phyloP scores from a whole-genome alignment of 1,284 basidiomycete species.

The Austroboletus niveus region DNA sequence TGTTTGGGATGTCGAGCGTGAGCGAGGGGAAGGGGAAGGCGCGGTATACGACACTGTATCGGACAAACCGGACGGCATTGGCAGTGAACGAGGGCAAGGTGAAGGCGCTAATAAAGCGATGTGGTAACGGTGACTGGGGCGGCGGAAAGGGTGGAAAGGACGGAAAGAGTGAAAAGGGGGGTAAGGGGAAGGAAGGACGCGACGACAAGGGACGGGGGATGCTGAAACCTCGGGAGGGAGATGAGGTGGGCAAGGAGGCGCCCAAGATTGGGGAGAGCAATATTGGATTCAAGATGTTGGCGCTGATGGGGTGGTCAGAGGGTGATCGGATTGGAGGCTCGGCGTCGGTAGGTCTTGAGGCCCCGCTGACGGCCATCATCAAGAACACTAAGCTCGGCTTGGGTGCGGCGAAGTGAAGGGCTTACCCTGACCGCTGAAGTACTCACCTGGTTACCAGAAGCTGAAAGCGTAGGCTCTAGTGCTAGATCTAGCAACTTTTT shows the following conservation, averaged over 20 bases:
- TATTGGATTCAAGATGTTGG: conserved; percentile 74
- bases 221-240: conserved; percentile 63
- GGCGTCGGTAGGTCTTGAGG: conserved; percentile 56
- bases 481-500: too few species aligned
- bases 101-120: conserved; percentile 47
- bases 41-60: conserved; percentile 69
- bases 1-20: conserved; percentile 74
- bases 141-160: conserved; percentile 8
- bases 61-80: conserved; percentile 58
- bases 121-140: conserved; percentile 13
- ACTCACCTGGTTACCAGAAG: too few species aligned
- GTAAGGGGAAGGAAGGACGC: conserved; percentile 15
- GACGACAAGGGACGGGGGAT: conserved; percentile 20
- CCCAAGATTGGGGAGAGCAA: conserved; percentile 72
- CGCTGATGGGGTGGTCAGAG: conserved; percentile 77
- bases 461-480: too few species aligned
- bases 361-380: conserved; percentile 67
- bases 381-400: conserved; percentile 74
- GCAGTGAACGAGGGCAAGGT: conserved; percentile 59
- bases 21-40: conserved; percentile 67
- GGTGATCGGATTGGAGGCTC: conserved; percentile 61
- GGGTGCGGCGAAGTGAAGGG: conserved; percentile 43
- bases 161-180: conserved; percentile 16
- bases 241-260: conserved; percentile 75
- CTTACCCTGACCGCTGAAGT: too few species aligned